A percentile compares a stretch with the other conserved stretches of the same genome.
phyloP scores from a whole-genome alignment of 1,284 basidiomycete genomes.

The Ustilago lituana region DNA sequence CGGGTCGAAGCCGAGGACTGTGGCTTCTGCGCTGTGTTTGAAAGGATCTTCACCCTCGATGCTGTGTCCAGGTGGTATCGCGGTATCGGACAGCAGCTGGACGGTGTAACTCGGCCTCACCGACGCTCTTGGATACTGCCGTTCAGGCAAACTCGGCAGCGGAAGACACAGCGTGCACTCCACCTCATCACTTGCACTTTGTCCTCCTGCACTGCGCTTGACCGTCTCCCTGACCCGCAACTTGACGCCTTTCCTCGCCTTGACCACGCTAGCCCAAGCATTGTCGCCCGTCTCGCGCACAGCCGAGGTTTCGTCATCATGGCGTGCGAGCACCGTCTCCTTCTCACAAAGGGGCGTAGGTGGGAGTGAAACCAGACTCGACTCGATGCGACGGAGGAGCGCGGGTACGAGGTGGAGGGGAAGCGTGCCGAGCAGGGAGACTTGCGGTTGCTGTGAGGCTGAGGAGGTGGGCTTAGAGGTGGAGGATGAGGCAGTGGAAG shows the following conservation, averaged over 20 bases:
- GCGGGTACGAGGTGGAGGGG: slow-evolving; percentile 21
- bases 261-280: slow-evolving; percentile 45
- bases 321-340: slow-evolving; percentile 34
- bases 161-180: slow-evolving; percentile 29
- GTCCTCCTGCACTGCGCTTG: not conserved
- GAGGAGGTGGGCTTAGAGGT: slow-evolving; percentile 11
- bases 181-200: not conserved
- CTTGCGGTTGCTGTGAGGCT: slow-evolving; percentile 26
- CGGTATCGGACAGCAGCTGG: slow-evolving; percentile 21
- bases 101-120: slow-evolving; percentile 34
- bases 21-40: not conserved
- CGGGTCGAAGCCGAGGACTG: slow-evolving; percentile 18
- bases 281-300: slow-evolving; percentile 49
- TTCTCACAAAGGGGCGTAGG: slow-evolving; percentile 23
- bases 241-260: slow-evolving; percentile 27
- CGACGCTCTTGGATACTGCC: slow-evolving; percentile 39
- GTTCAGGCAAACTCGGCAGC: slow-evolving; percentile 29
- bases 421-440: slow-evolving; percentile 40
- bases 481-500: slow-evolving; percentile 10
- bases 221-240: slow-evolving; percentile 24
- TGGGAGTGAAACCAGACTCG: slow-evolving; percentile 14
- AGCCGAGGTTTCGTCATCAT: slow-evolving; percentile 32
- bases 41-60: not conserved
- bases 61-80: not conserved
- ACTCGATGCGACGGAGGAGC: slow-evolving; percentile 22